Conservation (phyloP, 2,329 filamentous ascomycete genomes). For the Colletotrichum sp. region DNA sequence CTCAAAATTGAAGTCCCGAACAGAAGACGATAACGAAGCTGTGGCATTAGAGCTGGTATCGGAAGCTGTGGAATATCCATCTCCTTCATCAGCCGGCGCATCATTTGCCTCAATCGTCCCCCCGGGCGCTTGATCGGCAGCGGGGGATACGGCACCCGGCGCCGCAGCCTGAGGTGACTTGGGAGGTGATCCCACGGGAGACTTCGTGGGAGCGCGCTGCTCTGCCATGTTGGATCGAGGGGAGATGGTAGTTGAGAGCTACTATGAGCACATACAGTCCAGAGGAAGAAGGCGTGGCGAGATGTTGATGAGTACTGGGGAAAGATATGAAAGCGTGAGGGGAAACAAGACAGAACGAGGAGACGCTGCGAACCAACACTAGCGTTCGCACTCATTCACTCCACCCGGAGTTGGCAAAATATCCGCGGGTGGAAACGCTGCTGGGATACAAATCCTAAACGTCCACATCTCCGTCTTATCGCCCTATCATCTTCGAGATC, state of each 20-base stretch:
- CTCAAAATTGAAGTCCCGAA: slow-evolving; percentile 45
- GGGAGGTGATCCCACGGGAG: background rate
- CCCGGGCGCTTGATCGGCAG: background rate
- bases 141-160: background rate
- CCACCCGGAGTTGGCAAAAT: background rate
- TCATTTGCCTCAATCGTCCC: background rate
- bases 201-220: background rate
- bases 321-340: background rate
- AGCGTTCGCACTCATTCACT: background rate
- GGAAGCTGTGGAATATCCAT: background rate
- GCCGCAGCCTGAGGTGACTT: background rate
- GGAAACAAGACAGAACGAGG: background rate
- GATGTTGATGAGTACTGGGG: background rate
- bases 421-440: background rate
- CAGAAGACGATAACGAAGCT: slow-evolving; percentile 30
- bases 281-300: background rate
- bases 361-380: background rate
- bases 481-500: background rate
- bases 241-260: background rate
- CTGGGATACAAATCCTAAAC: background rate
- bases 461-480: background rate
- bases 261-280: background rate
- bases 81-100: background rate
- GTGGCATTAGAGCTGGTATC: background rate
- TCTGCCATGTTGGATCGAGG: background rate